A percentile compares a stretch with the other conserved stretches of the same genome.
These are phyloP conservation scores for Rutstroemia sp. DNA, from an alignment of 2,329 filamentous ascomycete genomes.

Conservation along the genomic window DNA sequence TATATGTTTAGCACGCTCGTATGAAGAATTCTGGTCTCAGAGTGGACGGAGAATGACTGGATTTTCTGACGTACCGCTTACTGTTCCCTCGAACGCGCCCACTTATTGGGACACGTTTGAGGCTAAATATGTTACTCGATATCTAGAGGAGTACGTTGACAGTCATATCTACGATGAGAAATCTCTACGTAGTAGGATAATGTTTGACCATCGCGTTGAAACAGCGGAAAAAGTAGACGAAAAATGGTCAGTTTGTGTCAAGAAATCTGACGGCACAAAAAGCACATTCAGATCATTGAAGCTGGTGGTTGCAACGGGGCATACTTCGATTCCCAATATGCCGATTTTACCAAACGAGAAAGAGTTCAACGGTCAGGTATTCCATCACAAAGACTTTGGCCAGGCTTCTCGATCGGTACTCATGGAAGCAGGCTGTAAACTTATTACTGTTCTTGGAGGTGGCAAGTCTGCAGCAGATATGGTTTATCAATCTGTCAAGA, in stretches of 20 bases:
- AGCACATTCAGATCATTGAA: constrained; percentile 17
- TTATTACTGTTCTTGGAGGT: constrained; percentile 6
- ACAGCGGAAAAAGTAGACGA: constrained; percentile 17
- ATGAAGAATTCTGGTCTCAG: constrained; percentile 30
- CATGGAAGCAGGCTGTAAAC: not conserved
- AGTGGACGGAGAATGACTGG: constrained; percentile 25
- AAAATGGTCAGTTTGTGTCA: constrained; percentile 13
- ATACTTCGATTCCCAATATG: constrained; percentile 26
- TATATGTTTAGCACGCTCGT: constrained; percentile 16
- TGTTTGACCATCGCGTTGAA: constrained; percentile 17
- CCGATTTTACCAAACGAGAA: constrained; percentile 14
- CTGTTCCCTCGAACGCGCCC: constrained; percentile 21
- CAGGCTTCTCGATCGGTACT: not conserved
- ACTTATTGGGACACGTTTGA: constrained; percentile 23
- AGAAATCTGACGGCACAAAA: not conserved
- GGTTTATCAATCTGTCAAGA: constrained; percentile 1
- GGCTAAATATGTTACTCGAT: constrained; percentile 25
- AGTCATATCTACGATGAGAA: constrained; percentile 13
- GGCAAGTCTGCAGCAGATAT: constrained; percentile 6
- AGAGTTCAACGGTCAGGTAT: not conserved
- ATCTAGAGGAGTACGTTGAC: constrained; percentile 23
- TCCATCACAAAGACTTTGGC: constrained; percentile 9
- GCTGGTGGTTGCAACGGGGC: constrained; percentile 29
- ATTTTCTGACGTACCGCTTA: constrained; percentile 28
- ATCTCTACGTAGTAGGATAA: constrained; percentile 21